Conservation (phyloP, 768 basidiomycete genomes). For the Trametes sanguinea region DNA sequence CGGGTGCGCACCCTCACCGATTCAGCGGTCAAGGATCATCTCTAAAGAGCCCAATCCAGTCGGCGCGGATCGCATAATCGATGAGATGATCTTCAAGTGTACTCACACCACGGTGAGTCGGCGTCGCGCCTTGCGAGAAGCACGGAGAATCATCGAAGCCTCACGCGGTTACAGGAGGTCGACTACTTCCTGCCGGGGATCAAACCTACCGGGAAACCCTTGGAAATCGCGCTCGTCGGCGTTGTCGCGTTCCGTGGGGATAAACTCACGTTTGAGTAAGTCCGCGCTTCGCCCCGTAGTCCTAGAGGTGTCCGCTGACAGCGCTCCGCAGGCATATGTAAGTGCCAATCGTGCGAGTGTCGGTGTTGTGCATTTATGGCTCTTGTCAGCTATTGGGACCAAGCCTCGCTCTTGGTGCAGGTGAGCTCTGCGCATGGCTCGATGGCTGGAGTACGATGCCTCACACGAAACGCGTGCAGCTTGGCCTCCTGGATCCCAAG, state of each 20-base stretch:
- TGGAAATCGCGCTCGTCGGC: conserved; percentile 46
- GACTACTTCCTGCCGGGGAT: conserved; percentile 41
- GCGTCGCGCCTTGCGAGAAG: conserved; percentile 2
- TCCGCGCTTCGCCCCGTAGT: conserved; percentile 2
- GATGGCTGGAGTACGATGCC: background rate
- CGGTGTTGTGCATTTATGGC: background rate
- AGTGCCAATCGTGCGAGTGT: background rate
- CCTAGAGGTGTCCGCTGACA: background rate
- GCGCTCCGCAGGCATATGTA: conserved; percentile 32
- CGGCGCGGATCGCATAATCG: conserved; percentile 46
- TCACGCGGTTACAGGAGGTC: conserved; percentile 36
- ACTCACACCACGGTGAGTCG: conserved; percentile 39
- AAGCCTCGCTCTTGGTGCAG: conserved; percentile 49
- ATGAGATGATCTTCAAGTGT: conserved; percentile 50
- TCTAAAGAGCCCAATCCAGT: conserved; percentile 23
- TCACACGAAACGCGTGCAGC: conserved; percentile 22
- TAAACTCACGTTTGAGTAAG: conserved; percentile 50
- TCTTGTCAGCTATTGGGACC: conserved; percentile 47
- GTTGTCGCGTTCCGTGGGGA: conserved; percentile 51
- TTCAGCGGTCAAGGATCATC: too few species aligned
- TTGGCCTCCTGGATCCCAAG: conserved; percentile 38
- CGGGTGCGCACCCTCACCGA: conserved; percentile 30
- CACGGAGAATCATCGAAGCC: background rate
- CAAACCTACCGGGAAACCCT: conserved; percentile 37
- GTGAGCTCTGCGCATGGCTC: conserved; percentile 19